A percentile compares a stretch with the other conserved stretches of the same genome.
phyloP scores from a whole-genome alignment of 495 filamentous ascomycete species.

The Penicillium desertorum region DNA sequence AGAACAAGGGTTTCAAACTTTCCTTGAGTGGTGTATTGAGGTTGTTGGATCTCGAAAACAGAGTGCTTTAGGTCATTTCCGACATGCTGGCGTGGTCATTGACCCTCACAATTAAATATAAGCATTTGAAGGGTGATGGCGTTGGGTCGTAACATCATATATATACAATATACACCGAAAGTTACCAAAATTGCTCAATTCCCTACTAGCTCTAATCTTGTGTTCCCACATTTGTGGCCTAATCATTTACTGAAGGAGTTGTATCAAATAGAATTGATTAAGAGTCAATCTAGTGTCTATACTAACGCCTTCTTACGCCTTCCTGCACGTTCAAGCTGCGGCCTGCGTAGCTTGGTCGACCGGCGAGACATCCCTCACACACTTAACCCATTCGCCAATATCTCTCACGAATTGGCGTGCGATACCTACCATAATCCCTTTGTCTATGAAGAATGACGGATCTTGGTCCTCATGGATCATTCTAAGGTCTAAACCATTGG shows the following conservation, averaged over 20 bases:
- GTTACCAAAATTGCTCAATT: not conserved
- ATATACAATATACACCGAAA: no score
- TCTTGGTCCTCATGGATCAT: slow-evolving; percentile 30
- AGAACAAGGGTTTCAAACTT: slow-evolving; percentile 5
- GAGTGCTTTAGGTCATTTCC: slow-evolving; percentile 2
- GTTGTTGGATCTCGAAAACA: slow-evolving; percentile 4
- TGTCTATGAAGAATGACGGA: slow-evolving; percentile 28
- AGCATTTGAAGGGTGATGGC: no score
- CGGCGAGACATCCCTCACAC: not conserved
- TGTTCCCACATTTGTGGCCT: not conserved
- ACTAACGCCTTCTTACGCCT: no score
- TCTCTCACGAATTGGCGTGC: slow-evolving; percentile 24
- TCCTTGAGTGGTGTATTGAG: slow-evolving; percentile 6
- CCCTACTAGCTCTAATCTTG: not conserved
- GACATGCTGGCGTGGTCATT: slow-evolving; percentile 2
- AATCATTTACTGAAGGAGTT: not conserved
- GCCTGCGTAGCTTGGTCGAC: slow-evolving; percentile 6
- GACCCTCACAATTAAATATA: no score
- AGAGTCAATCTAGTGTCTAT: not conserved
- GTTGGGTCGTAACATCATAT: no score
- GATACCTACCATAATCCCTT: slow-evolving; percentile 26
- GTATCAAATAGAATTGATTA: not conserved
- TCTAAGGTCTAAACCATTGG: slow-evolving; percentile 27
- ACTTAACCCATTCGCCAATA: slow-evolving; percentile 13
- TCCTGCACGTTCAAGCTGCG: not conserved